Evolutionary conservation across 495 filamentous ascomycete genomes (phyloP).

Genomic region (Hyaloscypha variabilis): DNA sequence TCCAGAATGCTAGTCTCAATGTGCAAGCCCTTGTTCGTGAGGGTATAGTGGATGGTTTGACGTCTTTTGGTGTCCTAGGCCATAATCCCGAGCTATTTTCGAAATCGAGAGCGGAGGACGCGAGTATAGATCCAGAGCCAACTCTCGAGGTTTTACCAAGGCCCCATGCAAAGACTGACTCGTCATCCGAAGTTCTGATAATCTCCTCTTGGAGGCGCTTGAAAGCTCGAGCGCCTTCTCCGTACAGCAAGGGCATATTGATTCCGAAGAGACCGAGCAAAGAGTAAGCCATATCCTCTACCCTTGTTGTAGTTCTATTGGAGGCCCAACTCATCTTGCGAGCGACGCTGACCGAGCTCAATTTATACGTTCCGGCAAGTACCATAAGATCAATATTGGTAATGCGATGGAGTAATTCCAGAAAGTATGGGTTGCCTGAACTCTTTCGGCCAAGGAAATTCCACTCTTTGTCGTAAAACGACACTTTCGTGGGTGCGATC

Average conservation of each 20-base stretch:
- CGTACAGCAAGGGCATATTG: not conserved
- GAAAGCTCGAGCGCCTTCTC: not conserved
- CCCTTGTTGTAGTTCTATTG: constrained; percentile 6
- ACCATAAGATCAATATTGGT: not conserved
- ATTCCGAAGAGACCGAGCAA: not conserved
- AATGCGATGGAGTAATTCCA: not conserved
- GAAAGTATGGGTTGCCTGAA: not conserved
- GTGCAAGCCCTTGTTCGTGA: no score
- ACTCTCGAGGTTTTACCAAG: no score
- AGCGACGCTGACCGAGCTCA: not conserved
- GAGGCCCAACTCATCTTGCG: constrained; percentile 19
- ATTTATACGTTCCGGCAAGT: not conserved
- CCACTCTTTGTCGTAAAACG: not conserved
- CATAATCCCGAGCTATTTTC: no score
- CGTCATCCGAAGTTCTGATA: no score
- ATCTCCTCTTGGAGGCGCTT: not conserved
- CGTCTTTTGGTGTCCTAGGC: no score
- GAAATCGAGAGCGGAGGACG: no score
- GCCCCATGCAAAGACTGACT: no score
- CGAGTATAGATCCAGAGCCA: no score
- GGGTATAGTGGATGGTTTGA: no score
- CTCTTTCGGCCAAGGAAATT: not conserved
- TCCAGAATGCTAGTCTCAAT: no score
- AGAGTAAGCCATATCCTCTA: not conserved
- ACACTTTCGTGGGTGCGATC: not conserved